Percentiles rank a stretch among this genome's conserved stretches.
Conservation (phyloP, 306 rosid genomes). For the Clitoria ternatea region DNA sequence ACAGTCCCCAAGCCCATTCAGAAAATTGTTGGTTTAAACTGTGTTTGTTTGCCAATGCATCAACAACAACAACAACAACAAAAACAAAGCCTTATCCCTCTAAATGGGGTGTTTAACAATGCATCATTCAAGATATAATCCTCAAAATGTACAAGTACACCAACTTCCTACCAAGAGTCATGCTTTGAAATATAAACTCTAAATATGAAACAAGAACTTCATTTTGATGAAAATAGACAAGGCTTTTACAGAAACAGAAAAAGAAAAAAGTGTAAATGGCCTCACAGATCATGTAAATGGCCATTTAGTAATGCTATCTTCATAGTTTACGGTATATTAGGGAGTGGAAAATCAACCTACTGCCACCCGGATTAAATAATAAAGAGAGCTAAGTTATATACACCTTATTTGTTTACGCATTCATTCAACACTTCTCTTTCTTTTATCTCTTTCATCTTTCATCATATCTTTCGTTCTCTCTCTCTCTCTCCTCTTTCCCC, state of each 20-base stretch:
- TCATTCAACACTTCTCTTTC: no score
- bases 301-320: not conserved
- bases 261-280: not conserved
- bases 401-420: no score
- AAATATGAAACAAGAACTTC: not conserved
- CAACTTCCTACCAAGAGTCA: not conserved
- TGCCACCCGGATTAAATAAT: no score
- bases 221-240: slow-evolving; percentile 2
- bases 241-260: no score
- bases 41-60: not conserved
- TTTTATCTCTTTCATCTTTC: no score
- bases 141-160: not conserved
- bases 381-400: no score
- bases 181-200: not conserved
- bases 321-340: not conserved
- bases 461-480: no score
- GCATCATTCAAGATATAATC: not conserved
- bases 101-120: no score
- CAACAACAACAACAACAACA: no score
- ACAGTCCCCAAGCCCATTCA: not conserved
- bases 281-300: not conserved
- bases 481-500: no score
- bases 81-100: no score
- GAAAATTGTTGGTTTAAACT: not conserved
- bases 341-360: not conserved